Conservation (phyloP, 495 filamentous ascomycete genomes). For the Aspergillus avenaceus region DNA sequence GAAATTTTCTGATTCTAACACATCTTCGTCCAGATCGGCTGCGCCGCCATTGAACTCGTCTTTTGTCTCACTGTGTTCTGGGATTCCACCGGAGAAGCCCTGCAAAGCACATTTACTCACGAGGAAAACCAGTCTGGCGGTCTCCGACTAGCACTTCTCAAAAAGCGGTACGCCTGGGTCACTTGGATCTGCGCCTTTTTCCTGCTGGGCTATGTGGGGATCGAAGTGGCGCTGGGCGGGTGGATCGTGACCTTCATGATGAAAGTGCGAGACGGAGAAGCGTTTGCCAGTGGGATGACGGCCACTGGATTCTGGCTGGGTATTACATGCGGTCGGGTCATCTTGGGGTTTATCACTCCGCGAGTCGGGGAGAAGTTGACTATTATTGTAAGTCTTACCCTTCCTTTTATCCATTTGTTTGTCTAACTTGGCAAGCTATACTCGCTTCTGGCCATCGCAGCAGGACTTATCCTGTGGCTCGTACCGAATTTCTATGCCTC, state of each 20-base stretch:
- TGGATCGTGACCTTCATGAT: conserved; percentile 68
- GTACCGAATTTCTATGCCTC: conserved; percentile 71
- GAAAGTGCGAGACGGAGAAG: conserved; percentile 45
- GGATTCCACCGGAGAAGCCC: conserved; percentile 56
- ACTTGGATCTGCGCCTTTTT: conserved; percentile 77
- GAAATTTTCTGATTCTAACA: not conserved
- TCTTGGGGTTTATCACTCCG: conserved; percentile 59
- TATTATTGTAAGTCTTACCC: conserved; percentile 36
- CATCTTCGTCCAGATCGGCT: conserved; percentile 45
- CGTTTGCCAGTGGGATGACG: conserved; percentile 57
- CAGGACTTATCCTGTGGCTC: conserved; percentile 62
- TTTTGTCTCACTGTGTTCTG: conserved; percentile 60
- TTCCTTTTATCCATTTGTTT: not conserved
- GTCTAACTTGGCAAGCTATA: conserved; percentile 35
- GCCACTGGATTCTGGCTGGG: conserved; percentile 65
- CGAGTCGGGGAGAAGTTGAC: conserved; percentile 57
- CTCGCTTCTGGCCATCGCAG: conserved; percentile 43
- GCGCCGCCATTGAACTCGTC: conserved; percentile 57
- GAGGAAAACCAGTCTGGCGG: conserved; percentile 34
- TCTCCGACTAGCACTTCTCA: conserved; percentile 52
- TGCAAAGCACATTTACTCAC: conserved; percentile 41
- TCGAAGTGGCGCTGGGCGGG: conserved; percentile 75
- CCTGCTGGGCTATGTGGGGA: conserved; percentile 73
- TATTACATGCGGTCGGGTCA: conserved; percentile 55
- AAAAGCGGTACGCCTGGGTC: conserved; percentile 42